A percentile compares a stretch with the other conserved stretches of the same genome.
Evolutionary conservation across 2,329 filamentous ascomycete genomes (phyloP).

Genomic region (Pochonia chlamydosporia): DNA sequence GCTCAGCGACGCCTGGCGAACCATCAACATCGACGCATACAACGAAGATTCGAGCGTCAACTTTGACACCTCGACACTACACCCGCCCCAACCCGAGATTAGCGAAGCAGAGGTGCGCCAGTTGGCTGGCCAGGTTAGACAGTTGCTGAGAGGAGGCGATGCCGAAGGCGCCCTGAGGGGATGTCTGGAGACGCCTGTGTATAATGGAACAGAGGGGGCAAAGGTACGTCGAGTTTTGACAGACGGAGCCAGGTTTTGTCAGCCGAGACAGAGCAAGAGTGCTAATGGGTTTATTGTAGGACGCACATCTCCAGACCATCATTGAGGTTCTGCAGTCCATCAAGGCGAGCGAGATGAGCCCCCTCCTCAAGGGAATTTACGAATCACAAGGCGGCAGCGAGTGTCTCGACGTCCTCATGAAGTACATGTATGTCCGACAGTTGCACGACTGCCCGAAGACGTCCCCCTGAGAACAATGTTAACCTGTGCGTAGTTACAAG

Average conservation of each 20-base stretch:
- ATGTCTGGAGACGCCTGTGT: slow-evolving; percentile 81
- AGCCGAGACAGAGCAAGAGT: background rate
- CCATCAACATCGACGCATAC: slow-evolving; percentile 88
- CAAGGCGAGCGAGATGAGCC: slow-evolving; percentile 91
- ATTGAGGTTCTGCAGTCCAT: slow-evolving; percentile 94
- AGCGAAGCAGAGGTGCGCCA: slow-evolving; percentile 73
- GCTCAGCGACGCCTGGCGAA: slow-evolving; percentile 67
- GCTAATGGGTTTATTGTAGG: slow-evolving; percentile 42
- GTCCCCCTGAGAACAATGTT: no score
- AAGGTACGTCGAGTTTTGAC: slow-evolving; percentile 38
- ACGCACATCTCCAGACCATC: slow-evolving; percentile 80
- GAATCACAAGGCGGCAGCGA: slow-evolving; percentile 73
- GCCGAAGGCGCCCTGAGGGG: slow-evolving; percentile 79
- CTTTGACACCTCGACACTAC: slow-evolving; percentile 82
- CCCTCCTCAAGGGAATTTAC: slow-evolving; percentile 78
- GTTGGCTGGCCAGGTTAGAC: slow-evolving; percentile 74
- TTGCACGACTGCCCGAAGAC: background rate
- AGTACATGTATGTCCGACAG: slow-evolving; percentile 71
- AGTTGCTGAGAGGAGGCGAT: slow-evolving; percentile 82
- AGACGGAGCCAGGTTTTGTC: no score
- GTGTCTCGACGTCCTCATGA: slow-evolving; percentile 89
- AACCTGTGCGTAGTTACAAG: slow-evolving; percentile 81
- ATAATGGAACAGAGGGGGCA: slow-evolving; percentile 50
- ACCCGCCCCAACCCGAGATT: slow-evolving; percentile 68
- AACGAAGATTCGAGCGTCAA: slow-evolving; percentile 86